Base-by-base conservation (phyloP, 108 stramenopile species). In the Cyclostephanos tholiformis region DNA sequence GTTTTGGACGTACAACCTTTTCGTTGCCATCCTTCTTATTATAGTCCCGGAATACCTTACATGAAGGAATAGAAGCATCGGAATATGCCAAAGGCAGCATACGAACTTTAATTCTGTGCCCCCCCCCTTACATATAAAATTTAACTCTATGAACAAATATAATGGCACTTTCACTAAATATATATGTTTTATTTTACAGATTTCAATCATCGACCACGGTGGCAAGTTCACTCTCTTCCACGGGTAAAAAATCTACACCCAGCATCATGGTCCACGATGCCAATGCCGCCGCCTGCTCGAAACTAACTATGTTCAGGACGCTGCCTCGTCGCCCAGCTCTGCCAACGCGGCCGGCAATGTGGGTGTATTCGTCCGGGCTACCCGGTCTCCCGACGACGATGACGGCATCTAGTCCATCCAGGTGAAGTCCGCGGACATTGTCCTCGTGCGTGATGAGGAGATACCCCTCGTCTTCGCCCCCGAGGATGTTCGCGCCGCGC, bases 271-370 rank as follows among this genome's bases (percentile, higher is more conserved):
- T 86, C 95, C 95, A 96, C 32, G 78, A 84, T 38, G 76, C 53
- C 39, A 96, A 65, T 1, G 86, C 83, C 10, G 84, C 79, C 23
- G 89, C 80, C 30, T 94, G 79, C 61, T 87, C 83, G 27, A 83
- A 75, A 58, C 87, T 86, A n/a, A 96, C 69, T 19, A 96, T 80
- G 74, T 78, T 90, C 35, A 94, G 69, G 20, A 96, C 95, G 20
- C 77, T 88, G 0, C 95, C 95, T 11, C 58, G 35, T 63, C 73
- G 66, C 23, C 95, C 95, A 20, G 91, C 92, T 52, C 97, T 84
- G 61, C 97, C 97, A 20, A 95, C 95, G 30, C 97, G 74, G 3
- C 97, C 97, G 20, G 97, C 97, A 76, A 98, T 94, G 74, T 98
- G 97, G 1, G 89, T 90, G 83, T 98, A 98, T 71, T 97, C 96